Percentiles rank a stretch among this genome's conserved stretches.
These are phyloP conservation scores for Eimeria necatrix DNA, from an alignment of 169 alveolate species.

Conservation along the genomic window DNA sequence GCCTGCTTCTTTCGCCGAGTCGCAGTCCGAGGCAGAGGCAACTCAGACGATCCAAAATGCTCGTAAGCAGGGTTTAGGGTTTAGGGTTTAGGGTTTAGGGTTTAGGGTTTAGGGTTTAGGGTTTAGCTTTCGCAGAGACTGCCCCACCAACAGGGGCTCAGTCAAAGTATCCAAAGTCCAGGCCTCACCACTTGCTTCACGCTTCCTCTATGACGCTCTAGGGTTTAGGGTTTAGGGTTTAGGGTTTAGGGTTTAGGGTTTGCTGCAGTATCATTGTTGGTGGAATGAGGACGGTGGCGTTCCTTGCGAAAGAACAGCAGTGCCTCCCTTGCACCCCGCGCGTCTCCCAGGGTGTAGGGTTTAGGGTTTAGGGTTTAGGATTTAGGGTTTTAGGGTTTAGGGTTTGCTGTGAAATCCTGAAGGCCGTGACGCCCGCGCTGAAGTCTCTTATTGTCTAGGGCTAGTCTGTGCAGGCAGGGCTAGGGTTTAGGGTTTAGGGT, in stretches of 20 bases:
- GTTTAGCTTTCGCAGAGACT: neutral
- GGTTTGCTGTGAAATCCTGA: no score
- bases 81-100: constrained; percentile 19
- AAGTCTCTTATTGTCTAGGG: neutral
- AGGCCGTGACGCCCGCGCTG: neutral
- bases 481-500: neutral
- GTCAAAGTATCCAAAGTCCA: neutral
- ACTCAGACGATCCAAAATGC: neutral
- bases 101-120: constrained; percentile 48
- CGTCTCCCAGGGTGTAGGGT: no score
- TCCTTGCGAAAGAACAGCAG: no score
- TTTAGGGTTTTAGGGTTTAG: no score
- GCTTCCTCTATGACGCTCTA: neutral
- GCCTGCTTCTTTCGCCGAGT: neutral
- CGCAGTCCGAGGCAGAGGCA: neutral
- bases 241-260: constrained; percentile 33
- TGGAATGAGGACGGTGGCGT: no score
- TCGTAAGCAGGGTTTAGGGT: neutral
- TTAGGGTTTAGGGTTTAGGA: no score
- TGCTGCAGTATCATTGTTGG: no score
- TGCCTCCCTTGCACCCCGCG: no score
- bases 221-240: constrained; percentile 50
- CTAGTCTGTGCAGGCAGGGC: neutral
- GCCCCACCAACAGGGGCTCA: neutral
- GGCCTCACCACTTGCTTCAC: neutral